phyloP scores from a whole-genome alignment of 805 yeast genomes.

The Scheffersomyces lignosus region DNA sequence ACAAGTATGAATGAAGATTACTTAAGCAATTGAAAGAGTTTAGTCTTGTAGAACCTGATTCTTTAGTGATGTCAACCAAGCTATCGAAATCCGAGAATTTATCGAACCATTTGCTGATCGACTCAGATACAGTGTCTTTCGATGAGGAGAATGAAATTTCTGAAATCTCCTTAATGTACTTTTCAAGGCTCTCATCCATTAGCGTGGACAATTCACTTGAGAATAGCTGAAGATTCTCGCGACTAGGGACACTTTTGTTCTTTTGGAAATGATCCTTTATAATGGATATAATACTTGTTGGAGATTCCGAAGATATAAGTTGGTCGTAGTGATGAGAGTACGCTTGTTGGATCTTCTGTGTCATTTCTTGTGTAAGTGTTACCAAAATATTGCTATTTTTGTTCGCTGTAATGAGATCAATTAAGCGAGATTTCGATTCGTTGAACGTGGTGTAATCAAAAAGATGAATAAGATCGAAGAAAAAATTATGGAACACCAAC shows the following conservation, averaged over 20 bases:
- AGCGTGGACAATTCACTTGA: constrained; percentile 20
- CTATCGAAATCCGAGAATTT: constrained; percentile 2
- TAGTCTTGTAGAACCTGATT: constrained; percentile 1
- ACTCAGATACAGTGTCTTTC: background rate
- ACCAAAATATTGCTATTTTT: background rate
- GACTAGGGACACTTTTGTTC: background rate
- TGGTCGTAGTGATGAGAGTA: background rate
- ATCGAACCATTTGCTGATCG: constrained; percentile 8
- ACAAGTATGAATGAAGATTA: constrained; percentile 1
- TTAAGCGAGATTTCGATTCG: constrained; percentile 14
- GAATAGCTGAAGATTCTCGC: constrained; percentile 11
- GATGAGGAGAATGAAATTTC: constrained; percentile 7
- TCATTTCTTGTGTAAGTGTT: background rate
- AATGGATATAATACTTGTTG: constrained; percentile 1
- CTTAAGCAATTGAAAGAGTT: constrained; percentile 5
- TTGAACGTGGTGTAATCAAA: constrained; percentile 14
- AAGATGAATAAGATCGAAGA: constrained; percentile 24
- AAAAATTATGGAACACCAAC: constrained; percentile 24
- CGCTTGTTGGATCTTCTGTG: background rate
- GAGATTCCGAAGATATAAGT: background rate
- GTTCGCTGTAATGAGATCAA: constrained; percentile 7
- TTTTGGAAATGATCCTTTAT: background rate
- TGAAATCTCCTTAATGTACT: constrained; percentile 21
- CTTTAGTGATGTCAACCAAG: constrained; percentile 1
- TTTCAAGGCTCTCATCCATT: constrained; percentile 28